A percentile compares a stretch with the other conserved stretches of the same genome.
These are phyloP conservation scores for Pigoraptor vietnamica DNA, from an alignment of 78 protist genomes.

Conservation along the genomic window DNA sequence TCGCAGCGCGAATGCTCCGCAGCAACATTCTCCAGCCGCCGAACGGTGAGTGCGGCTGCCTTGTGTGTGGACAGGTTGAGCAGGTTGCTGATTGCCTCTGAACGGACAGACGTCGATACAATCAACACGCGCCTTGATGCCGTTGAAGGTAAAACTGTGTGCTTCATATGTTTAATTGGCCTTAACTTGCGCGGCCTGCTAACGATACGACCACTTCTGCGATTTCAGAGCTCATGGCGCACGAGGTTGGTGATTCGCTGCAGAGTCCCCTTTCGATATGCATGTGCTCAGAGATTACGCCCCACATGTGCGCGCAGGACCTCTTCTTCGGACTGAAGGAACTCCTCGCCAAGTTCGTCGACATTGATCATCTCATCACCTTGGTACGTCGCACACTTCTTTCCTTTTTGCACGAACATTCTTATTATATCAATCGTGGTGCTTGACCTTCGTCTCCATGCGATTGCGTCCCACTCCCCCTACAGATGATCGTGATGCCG, in stretches of 20 bases:
- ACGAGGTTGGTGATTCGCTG: too few relatives aligned
- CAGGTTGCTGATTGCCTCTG: not conserved
- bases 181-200: too few relatives aligned
- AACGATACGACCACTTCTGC: not conserved
- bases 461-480: not conserved
- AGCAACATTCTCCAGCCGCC: constrained; percentile 8
- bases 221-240: not conserved
- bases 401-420: not conserved
- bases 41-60: not conserved
- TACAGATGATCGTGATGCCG: not conserved
- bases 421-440: not conserved
- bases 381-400: not conserved
- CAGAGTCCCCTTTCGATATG: too few relatives aligned
- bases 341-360: not conserved
- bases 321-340: not conserved
- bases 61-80: not conserved
- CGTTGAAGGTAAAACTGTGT: not conserved
- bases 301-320: not conserved
- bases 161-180: too few relatives aligned
- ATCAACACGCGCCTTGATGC: not conserved
- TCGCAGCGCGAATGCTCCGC: not conserved
- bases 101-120: not conserved
- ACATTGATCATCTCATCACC: not conserved
- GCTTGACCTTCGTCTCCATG: not conserved
- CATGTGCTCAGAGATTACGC: too few relatives aligned